Evolutionary conservation across 306 rosid genomes (phyloP).

Genomic region (Dalbergia cultrata): DNA sequence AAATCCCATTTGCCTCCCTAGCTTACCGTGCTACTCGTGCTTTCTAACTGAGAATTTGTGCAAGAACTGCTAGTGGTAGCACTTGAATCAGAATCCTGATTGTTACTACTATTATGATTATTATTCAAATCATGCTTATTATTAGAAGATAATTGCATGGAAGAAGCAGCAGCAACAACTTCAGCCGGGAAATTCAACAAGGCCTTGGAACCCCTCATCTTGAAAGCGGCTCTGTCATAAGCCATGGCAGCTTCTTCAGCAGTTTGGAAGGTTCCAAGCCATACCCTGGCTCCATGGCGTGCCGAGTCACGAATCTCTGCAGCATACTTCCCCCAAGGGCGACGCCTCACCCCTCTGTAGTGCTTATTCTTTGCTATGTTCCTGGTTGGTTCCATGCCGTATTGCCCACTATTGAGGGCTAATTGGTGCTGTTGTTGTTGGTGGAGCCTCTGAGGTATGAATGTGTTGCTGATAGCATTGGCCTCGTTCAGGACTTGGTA

Average conservation of each 20-base stretch:
- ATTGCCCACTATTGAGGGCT: not conserved
- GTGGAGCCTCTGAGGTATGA: slow-evolving; percentile 29
- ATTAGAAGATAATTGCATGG: slow-evolving; percentile 30
- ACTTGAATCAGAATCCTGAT: slow-evolving; percentile 49
- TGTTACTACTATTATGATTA: slow-evolving; percentile 3
- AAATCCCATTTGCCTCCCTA: not conserved
- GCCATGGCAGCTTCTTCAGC: slow-evolving; percentile 96
- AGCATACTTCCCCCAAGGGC: slow-evolving; percentile 95
- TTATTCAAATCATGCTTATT: not conserved
- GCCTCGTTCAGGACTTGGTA: slow-evolving; percentile 84
- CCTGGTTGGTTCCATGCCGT: slow-evolving; percentile 49
- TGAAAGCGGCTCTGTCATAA: slow-evolving; percentile 85
- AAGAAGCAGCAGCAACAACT: slow-evolving; percentile 53
- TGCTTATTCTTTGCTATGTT: slow-evolving; percentile 67
- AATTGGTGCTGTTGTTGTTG: slow-evolving; percentile 25
- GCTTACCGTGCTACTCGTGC: slow-evolving; percentile 36
- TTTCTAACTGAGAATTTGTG: slow-evolving; percentile 42
- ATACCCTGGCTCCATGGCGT: slow-evolving; percentile 71
- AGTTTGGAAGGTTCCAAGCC: slow-evolving; percentile 90
- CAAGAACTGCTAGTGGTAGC: slow-evolving; percentile 27
- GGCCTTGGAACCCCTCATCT: slow-evolving; percentile 83
- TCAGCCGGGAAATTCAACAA: slow-evolving; percentile 80
- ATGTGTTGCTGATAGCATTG: slow-evolving; percentile 46
- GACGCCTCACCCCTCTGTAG: slow-evolving; percentile 84
- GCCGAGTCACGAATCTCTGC: slow-evolving; percentile 92